Base-by-base conservation (phyloP, 441 rosid genomes). In the Biscutella laevigata region DNA sequence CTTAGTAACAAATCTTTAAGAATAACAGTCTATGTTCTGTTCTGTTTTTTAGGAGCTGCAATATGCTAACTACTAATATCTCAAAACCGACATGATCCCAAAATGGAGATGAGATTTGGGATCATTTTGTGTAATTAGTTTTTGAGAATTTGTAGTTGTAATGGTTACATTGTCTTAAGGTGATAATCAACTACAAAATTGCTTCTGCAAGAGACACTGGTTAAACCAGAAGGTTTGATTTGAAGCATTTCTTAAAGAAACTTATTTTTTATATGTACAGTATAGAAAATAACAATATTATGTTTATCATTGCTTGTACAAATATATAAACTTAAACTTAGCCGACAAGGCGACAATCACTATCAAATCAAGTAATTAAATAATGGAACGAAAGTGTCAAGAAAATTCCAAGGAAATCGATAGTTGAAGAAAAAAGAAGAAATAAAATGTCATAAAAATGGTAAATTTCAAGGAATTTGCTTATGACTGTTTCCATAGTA, bases 261-360 rank as follows among this genome's bases (percentile, higher is more conserved):
- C n/a, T 19, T 22, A 8, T 10, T 14, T 5, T 35, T 25, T 12
- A 12, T 6, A 11, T n/a, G 6, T 19, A 20, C n/a, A n/a, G n/a
- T 41, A 6, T 21, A 41, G 11, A 2, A 24, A 46, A 14, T 44
- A 39, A 39, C 33, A 29, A 21, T 6, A 45, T 14, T 15, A 22
- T 12, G 1, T 41, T 20, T 15, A 36, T 36, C 4, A 22, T 28
- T 7, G 44, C 42, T 46, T 37, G 27, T 29, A 47, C 37, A 55
- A 41, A 37, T 17, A 32, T 14, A 20, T 14, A 36, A 37, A 37
- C 49, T 4, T 32, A 11, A 62, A 16, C 69, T 57, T 64, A 42
- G 45, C 8, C 15, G 1, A 49, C 28, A 64, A 64, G 64, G 53
- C 47, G 25, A 48, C 58, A n/a, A 24, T 53, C 61, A 36, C 54